Base-by-base conservation (phyloP, 805 yeast genomes). In the Jamesozyma gamospora region DNA sequence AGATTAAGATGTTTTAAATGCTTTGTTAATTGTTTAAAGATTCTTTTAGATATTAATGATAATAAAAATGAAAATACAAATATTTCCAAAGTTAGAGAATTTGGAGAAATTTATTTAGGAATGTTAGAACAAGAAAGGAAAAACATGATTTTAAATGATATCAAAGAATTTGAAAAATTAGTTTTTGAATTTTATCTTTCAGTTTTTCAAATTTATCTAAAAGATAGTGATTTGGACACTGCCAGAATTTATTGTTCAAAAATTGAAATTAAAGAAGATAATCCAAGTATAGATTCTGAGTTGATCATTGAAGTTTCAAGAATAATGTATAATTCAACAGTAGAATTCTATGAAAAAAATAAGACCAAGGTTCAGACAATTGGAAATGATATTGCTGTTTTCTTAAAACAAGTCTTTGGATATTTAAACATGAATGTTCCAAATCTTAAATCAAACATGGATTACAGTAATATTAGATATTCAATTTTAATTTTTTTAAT, bases 191-290 rank as follows among this genome's bases (percentile, higher is more conserved):
- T 58, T 26, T 56, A 49, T 32, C 29, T 64, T 3, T 38, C 55
- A 17, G 60, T 60, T 39, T 61, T 63, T 49, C 66, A 62, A 40
- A 32, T 50, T 3, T 43, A 62, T 0, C 33, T 65, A 4, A 34
- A 45, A 7, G 55, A 52, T n/a, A 55, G 51, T 3, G 67, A 69
- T 41, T 43, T 53, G 5, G 55, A 60, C 32, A 53, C 58, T 45
- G 69, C 70, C 1, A 58, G 52, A 32, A 49, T 63, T 21, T 64
- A 60, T 42, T 59, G 61, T 25, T 49, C 51, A 9, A 59, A 63
- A 37, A 55, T 64, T 1, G 51, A 50, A 18, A 26, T 57, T 1
- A 8, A 26, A 4, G 45, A 48, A 2, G 47, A 51, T 24, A 21
- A 35, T 4, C 11, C 32, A 3, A 10, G 34, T 1, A 31, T 54